These are phyloP conservation scores for Sugiyamaella lignohabitans DNA, from an alignment of 805 yeast genomes.

Conservation along the genomic window DNA sequence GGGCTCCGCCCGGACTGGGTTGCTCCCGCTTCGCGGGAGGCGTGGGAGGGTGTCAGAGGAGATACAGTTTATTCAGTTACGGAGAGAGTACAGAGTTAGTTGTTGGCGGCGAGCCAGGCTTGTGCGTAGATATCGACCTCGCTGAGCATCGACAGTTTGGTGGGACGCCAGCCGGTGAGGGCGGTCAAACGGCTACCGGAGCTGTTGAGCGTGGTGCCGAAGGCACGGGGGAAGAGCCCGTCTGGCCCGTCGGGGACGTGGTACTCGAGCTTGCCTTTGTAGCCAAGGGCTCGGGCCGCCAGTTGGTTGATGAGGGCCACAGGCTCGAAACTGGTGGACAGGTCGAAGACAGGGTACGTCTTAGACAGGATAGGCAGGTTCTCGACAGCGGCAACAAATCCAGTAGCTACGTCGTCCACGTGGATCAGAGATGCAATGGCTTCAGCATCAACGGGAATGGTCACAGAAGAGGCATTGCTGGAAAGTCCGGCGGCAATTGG, in stretches of 20 bases:
- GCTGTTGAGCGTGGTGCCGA: conserved; percentile 5
- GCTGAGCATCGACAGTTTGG: conserved; percentile 1
- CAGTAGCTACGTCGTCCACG: conserved; percentile 9
- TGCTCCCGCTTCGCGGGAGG: too few relatives aligned
- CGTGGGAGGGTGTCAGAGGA: too few relatives aligned
- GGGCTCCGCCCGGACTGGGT: too few relatives aligned
- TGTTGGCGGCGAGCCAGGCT: conserved; percentile 4
- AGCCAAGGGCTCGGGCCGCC: conserved; percentile 9
- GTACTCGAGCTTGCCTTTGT: conserved; percentile 5
- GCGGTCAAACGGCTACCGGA: background rate
- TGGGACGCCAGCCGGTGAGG: conserved; percentile 5
- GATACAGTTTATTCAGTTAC: too few relatives aligned
- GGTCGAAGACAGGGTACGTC: conserved; percentile 7
- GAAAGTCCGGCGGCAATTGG: conserved; percentile 2
- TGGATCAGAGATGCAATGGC: conserved; percentile 5
- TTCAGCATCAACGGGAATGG: background rate
- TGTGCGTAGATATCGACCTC: conserved; percentile 9
- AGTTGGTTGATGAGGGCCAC: background rate
- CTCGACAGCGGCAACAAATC: conserved; percentile 2
- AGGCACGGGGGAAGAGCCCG: conserved; percentile 7
- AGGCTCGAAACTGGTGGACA: conserved; percentile 4
- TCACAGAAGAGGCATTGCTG: background rate
- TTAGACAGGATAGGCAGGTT: conserved; percentile 1
- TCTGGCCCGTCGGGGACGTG: conserved; percentile 1
- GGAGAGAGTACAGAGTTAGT: too few relatives aligned